A percentile compares a stretch with the other conserved stretches of the same genome.
Conservation (phyloP, 805 yeast species). For the Pichia eremophila region DNA sequence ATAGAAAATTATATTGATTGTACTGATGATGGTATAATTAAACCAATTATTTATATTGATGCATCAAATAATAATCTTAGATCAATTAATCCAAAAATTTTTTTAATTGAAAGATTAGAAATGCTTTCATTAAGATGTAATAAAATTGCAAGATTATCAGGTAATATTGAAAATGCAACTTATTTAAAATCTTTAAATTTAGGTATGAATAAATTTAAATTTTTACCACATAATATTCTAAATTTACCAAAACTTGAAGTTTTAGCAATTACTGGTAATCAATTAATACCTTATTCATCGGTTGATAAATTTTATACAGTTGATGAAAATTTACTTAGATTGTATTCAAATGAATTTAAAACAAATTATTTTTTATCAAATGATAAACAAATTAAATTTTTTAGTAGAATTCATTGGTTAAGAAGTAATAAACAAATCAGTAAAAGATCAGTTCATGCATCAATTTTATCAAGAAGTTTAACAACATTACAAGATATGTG, state of each 20-base stretch:
- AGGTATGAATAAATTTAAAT: slow-evolving; percentile 40
- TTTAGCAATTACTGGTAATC: slow-evolving; percentile 42
- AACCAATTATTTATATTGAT: slow-evolving; percentile 37
- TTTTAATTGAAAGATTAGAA: slow-evolving; percentile 39
- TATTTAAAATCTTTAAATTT: slow-evolving; percentile 43
- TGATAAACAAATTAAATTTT: slow-evolving; percentile 14
- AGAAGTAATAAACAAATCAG: slow-evolving; percentile 17
- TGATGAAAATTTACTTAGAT: slow-evolving; percentile 20
- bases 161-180: slow-evolving; percentile 32
- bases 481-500: slow-evolving; percentile 25
- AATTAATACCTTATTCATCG: slow-evolving; percentile 20
- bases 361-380: neutral
- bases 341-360: neutral
- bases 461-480: slow-evolving; percentile 22
- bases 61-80: slow-evolving; percentile 41
- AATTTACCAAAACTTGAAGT: slow-evolving; percentile 32
- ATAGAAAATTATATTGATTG: slow-evolving; percentile 42
- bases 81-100: slow-evolving; percentile 40
- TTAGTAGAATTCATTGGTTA: slow-evolving; percentile 24
- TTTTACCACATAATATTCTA: slow-evolving; percentile 46
- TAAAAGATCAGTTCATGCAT: slow-evolving; percentile 14
- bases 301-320: slow-evolving; percentile 10
- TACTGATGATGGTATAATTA: slow-evolving; percentile 21
- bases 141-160: slow-evolving; percentile 36
- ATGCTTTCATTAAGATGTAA: slow-evolving; percentile 47